Evolutionary conservation across 1,284 basidiomycete genomes (phyloP), one percentile per base, ranked within the genome.

Genomic region (Ustilago cynodontis): DNA sequence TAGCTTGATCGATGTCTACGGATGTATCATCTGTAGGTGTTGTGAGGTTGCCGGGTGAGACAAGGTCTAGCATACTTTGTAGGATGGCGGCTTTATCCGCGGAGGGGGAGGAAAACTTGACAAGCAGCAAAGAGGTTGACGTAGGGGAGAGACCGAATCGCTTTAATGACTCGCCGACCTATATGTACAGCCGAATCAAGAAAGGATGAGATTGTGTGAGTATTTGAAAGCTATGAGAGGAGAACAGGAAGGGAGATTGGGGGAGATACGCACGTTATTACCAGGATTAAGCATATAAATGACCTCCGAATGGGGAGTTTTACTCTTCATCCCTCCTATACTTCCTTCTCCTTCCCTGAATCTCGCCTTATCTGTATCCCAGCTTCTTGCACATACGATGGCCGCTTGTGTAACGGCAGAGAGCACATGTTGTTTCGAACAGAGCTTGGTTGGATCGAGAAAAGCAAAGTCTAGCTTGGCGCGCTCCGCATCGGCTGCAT

Each of bases 91-190:
- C n/a, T 13, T 31, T 14, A 28, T 76, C 68, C 4, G 68, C 57
- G 4, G 41, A 6, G n/a, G 59, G 11, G 1, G 64, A 22, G 1
- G 67, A 62, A 31, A 75, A 74, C 52, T 69, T 71, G 66, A 77
- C 70, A n/a, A 76, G 66, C 2, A 79, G 65, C 8, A 77, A 24
- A 1, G 73, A 77, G 0, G 57, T 72, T 0, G 61, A 71, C 24
- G 65, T 74, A 2, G 71, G 53, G 1, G 71, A 67, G 8, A 78
- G 59, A 13, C 76, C 76, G 54, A 78, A 78, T 0, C 76, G 60
- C 51, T 78, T 78, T 3, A 78, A 55, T 14, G 76, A 78, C 35
- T 78, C 76, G 26, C 76, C 76, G 18, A 78, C 70, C 73, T 76
- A 55, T 31, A 16, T 14, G 18, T 5, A 9, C 29, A 49, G 22